Conservation (phyloP, 1,139 yeast genomes). For the Geotrichum carabidarum region DNA sequence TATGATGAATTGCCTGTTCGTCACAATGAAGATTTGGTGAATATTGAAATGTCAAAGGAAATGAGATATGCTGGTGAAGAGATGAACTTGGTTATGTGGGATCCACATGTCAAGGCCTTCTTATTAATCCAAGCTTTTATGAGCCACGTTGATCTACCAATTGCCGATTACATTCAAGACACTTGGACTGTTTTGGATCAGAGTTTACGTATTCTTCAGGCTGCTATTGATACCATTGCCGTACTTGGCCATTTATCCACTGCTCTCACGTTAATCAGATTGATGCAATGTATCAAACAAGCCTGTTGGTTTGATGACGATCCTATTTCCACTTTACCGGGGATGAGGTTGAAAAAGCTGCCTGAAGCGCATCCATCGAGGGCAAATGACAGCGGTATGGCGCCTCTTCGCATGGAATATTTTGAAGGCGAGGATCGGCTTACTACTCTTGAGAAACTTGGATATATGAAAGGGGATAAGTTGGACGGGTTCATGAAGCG, state of each 20-base stretch:
- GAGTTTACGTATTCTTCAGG: constrained; percentile 87
- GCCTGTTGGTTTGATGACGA: constrained; percentile 81
- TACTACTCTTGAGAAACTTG: constrained; percentile 21
- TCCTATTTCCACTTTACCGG: constrained; percentile 67
- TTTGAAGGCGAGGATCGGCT: constrained; percentile 9
- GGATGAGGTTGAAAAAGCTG: constrained; percentile 42
- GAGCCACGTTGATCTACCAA: constrained; percentile 78
- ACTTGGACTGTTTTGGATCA: constrained; percentile 91
- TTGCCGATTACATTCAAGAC: constrained; percentile 93
- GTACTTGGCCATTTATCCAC: constrained; percentile 70
- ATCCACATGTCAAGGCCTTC: constrained; percentile 91
- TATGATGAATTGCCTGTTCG: constrained; percentile 90
- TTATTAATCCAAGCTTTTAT: constrained; percentile 82
- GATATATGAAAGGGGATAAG: constrained; percentile 19
- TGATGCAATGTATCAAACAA: constrained; percentile 88
- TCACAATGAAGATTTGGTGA: constrained; percentile 91
- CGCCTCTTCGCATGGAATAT: constrained; percentile 17
- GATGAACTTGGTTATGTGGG: constrained; percentile 70
- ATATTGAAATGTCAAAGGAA: constrained; percentile 79
- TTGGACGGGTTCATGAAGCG: constrained; percentile 35
- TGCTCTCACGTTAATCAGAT: constrained; percentile 53
- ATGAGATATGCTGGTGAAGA: constrained; percentile 62
- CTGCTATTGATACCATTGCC: constrained; percentile 83
- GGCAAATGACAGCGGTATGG: constrained; percentile 29
- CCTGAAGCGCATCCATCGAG: constrained; percentile 27